Base-by-base conservation (phyloP, 1,284 basidiomycete genomes). In the Fomitopsis palustris region DNA sequence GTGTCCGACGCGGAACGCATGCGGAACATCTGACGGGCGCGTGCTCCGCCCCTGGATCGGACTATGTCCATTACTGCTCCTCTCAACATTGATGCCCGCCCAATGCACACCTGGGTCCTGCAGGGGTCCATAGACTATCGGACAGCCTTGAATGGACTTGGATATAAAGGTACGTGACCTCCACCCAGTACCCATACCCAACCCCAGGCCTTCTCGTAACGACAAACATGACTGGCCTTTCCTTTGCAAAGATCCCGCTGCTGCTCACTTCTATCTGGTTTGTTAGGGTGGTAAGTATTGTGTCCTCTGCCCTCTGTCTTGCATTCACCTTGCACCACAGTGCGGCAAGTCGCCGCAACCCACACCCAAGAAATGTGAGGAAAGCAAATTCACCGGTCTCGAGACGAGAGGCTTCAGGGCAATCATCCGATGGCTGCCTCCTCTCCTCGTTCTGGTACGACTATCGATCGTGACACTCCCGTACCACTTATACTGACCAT, bases 211-310 rank as follows among this genome's bases (percentile, higher is more conserved):
- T 9, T 14, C 1, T 37, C 8, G 12, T 14, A 37, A 37, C 16
- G 35, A 2, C 35, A 37, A 14, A 37, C 14, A 21, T 21, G n/a
- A 9, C 47, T 42, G 45, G n/a, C 33, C 14, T 38, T 10, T 9
- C 17, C 4, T 29, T 58, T 35, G 16, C 47, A 14, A 59, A 59
- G 47, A 19, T 59, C 4, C 45, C 47, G n/a, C 23, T 59, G 31
- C 38, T 59, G 19, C 54, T 59, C 8, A 51, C 58, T n/a, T 54
- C 58, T 2, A 54, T 54, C 5, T 55, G 52, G 19, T 55, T 51
- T 21, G n/a, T n/a, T n/a, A 19, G 41, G 10, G 23, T 59, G 29
- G 57, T 59, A 35, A 8, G 57, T 47, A n/a, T n/a, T n/a, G n/a
- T n/a, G n/a, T 5, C 23, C 39, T 29, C 25, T 8, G 17, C 23